Evolutionary conservation across 345 rosid species (phyloP), one percentile per base, ranked within the genome.

Genomic region (Salix suchowensis): DNA sequence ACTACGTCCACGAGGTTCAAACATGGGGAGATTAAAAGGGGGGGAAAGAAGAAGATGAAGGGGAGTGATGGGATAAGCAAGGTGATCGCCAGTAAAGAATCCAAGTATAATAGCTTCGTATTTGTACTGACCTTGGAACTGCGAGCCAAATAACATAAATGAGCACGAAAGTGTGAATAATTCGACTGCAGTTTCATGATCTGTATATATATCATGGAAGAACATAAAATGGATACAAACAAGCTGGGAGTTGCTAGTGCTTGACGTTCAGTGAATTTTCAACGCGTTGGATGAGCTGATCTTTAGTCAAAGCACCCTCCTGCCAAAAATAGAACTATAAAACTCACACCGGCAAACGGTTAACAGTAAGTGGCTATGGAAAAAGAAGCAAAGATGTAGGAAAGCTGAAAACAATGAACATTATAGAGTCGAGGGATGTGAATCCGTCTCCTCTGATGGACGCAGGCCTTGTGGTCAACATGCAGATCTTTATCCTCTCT

Each of bases 271-370:
- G 82, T 4, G 94, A 89, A 72, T 80, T 88, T 80, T 94, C 93
- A 15, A 94, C 82, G 52, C 90, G 92, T 82, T 88, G 69, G 67
- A 94, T 79, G 19, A 94, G 91, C 76, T 87, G 84, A 72, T 91
- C 85, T 24, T 88, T 94, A 5, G 87, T 80, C 81, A 92, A 85
- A 24, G 97, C 96, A 64, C 98, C 98, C 83, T 92, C 98, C 96
- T 94, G 83, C 67, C 42, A 24, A 77, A 61, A 48, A 74, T 16
- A 62, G 66, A 23, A 60, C 70, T 19, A 46, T 32, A 3, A 14
- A 72, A 39, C 26, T 72, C 55, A 23, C 60, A 16, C n/a, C 16
- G 13, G 26, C 15, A 70, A 71, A 24, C 28, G 42, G 13, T 67
- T 34, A 10, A 39, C 72, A 40, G 58, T 5, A 14, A 36, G 34